Conservation (phyloP, 352 stramenopile genomes). For the Phytophthora sansomeana region DNA sequence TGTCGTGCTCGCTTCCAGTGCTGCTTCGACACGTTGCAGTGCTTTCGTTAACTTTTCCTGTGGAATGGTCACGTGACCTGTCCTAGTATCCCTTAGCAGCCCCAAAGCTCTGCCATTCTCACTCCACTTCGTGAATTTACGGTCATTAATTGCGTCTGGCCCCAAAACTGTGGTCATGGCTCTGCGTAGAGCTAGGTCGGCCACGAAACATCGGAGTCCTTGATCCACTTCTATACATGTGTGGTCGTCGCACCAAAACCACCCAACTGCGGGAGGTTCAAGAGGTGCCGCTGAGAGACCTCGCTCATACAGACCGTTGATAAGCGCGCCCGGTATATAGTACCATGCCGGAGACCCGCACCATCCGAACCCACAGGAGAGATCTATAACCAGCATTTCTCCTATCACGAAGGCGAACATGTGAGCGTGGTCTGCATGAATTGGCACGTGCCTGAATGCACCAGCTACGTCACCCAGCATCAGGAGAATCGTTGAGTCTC, state of each 20-base stretch:
- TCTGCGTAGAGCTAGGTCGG: background rate
- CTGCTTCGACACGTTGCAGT: background rate
- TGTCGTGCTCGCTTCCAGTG: background rate
- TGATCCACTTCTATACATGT: conserved; percentile 1
- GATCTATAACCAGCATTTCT: conserved; percentile 5
- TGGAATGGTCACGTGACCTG: conserved; percentile 1
- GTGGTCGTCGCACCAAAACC: conserved; percentile 5
- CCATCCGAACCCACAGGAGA: conserved; percentile 8
- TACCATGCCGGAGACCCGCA: conserved; percentile 6
- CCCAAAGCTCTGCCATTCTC: background rate
- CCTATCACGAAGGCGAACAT: conserved; percentile 18
- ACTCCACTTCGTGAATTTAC: conserved; percentile 9
- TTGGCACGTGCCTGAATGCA: conserved; percentile 10
- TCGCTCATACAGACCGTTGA: conserved; percentile 4
- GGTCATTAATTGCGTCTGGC: conserved; percentile 3
- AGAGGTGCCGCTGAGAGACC: background rate
- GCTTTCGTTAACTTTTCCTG: conserved; percentile 7
- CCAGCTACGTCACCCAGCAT: conserved; percentile 17
- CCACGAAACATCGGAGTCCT: background rate
- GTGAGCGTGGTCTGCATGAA: background rate
- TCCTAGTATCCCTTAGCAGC: background rate
- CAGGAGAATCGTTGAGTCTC: background rate
- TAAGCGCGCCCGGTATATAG: background rate
- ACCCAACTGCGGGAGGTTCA: background rate
- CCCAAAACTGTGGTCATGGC: conserved; percentile 14